Conservation (phyloP, 306 rosid species). For the Lathyrus oleraceus region DNA sequence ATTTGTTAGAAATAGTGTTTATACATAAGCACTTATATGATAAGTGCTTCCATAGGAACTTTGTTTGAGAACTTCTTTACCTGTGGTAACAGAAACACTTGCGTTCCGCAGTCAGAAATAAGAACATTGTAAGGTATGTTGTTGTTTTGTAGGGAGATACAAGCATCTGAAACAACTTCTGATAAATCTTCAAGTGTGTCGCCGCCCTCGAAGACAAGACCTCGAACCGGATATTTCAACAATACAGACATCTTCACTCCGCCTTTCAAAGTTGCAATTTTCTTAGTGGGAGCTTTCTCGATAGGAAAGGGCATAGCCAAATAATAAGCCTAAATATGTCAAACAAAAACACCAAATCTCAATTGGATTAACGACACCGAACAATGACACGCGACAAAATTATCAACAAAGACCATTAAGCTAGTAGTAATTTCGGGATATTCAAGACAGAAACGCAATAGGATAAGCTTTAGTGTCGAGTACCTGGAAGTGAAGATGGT, state of each 20-base stretch:
- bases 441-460: neutral
- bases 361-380: neutral
- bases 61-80: conserved; percentile 39
- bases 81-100: conserved; percentile 88
- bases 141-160: conserved; percentile 78
- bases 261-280: conserved; percentile 45
- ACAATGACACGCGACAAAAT: neutral
- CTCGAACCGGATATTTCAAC: conserved; percentile 79
- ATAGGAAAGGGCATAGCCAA: conserved; percentile 81
- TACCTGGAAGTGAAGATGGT: conserved; percentile 99
- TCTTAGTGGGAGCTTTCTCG: conserved; percentile 89
- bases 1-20: neutral
- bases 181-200: conserved; percentile 61
- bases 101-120: conserved; percentile 74
- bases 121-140: conserved; percentile 89
- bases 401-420: neutral
- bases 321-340: conserved; percentile 73
- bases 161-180: conserved; percentile 72
- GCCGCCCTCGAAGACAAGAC: conserved; percentile 84
- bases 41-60: neutral
- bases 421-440: neutral
- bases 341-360: conserved; percentile 16
- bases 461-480: neutral
- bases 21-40: neutral
- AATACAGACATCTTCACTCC: conserved; percentile 71